These are phyloP conservation scores for Corylus heterophylla DNA, from an alignment of 306 rosid species.

Conservation along the genomic window DNA sequence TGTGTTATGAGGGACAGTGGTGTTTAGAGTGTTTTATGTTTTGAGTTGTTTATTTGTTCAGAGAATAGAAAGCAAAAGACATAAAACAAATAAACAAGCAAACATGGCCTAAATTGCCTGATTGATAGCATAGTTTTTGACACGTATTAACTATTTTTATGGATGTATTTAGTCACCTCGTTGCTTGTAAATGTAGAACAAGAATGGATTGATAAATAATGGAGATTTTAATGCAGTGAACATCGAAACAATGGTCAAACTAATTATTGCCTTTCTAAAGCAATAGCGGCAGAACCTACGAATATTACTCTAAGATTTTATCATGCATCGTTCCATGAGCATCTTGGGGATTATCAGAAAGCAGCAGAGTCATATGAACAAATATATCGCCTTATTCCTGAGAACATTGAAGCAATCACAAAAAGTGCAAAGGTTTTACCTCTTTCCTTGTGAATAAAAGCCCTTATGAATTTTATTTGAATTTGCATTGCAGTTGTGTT, in stretches of 20 bases:
- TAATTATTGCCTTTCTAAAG: slow-evolving; percentile 72
- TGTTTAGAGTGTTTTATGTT: too few relatives aligned
- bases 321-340: slow-evolving; percentile 68
- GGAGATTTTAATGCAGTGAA: slow-evolving; percentile 47
- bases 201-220: slow-evolving; percentile 15
- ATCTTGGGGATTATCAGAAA: slow-evolving; percentile 69
- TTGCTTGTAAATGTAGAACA: slow-evolving; percentile 15
- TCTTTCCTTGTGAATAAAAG: slow-evolving; percentile 14
- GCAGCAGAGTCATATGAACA: slow-evolving; percentile 78
- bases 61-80: too few relatives aligned
- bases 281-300: slow-evolving; percentile 77
- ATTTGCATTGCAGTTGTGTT: slow-evolving; percentile 6
- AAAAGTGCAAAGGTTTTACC: slow-evolving; percentile 61
- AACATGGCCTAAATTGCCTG: too few relatives aligned
- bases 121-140: slow-evolving; percentile 4
- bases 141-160: not conserved
- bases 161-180: slow-evolving; percentile 13
- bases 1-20: too few relatives aligned
- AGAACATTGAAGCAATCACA: slow-evolving; percentile 74
- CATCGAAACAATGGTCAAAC: slow-evolving; percentile 65
- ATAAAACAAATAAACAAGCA: too few relatives aligned
- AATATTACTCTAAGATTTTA: slow-evolving; percentile 48
- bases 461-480: slow-evolving; percentile 20
- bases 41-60: too few relatives aligned
- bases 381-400: slow-evolving; percentile 55